Conservation (phyloP, 495 filamentous ascomycete species). For the Podospora sp. region DNA sequence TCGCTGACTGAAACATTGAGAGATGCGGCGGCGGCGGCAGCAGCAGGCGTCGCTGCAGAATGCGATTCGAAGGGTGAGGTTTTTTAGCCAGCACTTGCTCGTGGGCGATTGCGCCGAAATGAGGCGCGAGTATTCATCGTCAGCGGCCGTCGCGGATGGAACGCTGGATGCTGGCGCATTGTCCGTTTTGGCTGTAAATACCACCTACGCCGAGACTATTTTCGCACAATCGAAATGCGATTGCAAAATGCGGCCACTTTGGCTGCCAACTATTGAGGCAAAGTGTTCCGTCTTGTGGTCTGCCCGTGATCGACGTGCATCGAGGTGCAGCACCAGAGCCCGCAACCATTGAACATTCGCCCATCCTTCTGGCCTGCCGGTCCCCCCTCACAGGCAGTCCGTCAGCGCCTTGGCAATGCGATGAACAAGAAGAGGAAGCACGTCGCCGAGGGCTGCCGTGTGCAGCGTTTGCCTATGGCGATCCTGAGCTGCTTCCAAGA, state of each 20-base stretch:
- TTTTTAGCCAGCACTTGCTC: background rate
- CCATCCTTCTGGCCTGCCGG: background rate
- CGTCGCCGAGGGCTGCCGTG: background rate
- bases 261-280: background rate
- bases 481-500: background rate
- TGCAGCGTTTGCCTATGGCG: background rate
- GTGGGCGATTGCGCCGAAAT: background rate
- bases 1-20: slow-evolving; percentile 1
- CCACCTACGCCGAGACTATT: background rate
- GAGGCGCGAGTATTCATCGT: background rate
- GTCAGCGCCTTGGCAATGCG: background rate
- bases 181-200: background rate
- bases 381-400: background rate
- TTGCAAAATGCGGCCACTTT: background rate
- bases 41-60: background rate
- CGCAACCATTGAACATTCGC: background rate
- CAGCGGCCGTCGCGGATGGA: background rate
- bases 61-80: background rate
- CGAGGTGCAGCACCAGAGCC: slow-evolving; percentile 12
- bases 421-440: background rate
- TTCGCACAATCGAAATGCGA: background rate
- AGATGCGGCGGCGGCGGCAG: background rate
- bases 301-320: slow-evolving; percentile 21
- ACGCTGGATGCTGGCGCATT: background rate
- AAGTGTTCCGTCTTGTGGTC: background rate